Conservation (phyloP, 345 rosid genomes). For the Gossypium anomalum region DNA sequence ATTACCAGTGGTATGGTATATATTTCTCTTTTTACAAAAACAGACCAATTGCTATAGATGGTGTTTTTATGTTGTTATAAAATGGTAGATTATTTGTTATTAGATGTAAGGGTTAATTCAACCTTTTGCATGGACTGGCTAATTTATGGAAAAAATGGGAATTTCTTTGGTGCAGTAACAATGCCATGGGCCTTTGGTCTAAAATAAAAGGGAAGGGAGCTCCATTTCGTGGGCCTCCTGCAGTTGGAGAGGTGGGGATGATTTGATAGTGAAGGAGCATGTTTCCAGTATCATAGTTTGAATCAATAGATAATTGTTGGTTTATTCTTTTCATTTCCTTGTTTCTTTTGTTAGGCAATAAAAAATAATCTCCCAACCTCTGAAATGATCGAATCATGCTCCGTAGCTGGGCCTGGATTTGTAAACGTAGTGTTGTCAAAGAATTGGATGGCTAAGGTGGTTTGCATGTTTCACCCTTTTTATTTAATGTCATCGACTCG, state of each 20-base stretch:
- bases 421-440: slow-evolving; percentile 68
- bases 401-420: slow-evolving; percentile 96
- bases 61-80: background rate
- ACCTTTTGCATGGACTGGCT: background rate
- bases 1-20: slow-evolving; percentile 74
- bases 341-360: slow-evolving; percentile 50
- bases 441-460: slow-evolving; percentile 86
- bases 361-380: slow-evolving; percentile 63
- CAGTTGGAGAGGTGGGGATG: slow-evolving; percentile 72
- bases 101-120: background rate
- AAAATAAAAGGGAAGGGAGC: slow-evolving; percentile 61
- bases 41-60: background rate
- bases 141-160: background rate
- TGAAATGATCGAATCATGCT: slow-evolving; percentile 77
- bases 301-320: background rate
- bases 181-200: slow-evolving; percentile 87
- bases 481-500: background rate
- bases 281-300: background rate
- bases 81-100: slow-evolving; percentile 1
- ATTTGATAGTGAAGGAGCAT: background rate
- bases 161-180: slow-evolving; percentile 49
- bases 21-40: background rate
- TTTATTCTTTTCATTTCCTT: slow-evolving; percentile 2
- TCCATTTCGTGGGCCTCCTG: slow-evolving; percentile 65
- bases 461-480: slow-evolving; percentile 3